These are phyloP conservation scores for Globisporangium lucens DNA, from an alignment of 352 stramenopile genomes.

Conservation along the genomic window DNA sequence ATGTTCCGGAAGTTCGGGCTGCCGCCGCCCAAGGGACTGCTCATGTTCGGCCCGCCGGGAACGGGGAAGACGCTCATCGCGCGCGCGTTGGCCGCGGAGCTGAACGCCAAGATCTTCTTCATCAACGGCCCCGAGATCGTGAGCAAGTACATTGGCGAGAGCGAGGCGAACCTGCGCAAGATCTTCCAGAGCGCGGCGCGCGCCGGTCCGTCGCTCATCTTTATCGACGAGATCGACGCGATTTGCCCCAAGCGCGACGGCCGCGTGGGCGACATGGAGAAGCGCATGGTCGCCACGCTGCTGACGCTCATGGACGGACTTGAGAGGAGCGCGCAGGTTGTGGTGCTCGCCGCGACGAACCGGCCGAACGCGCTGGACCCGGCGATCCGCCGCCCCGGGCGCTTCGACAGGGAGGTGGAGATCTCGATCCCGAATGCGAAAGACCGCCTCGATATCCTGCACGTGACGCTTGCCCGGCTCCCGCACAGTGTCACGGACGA, in stretches of 20 bases:
- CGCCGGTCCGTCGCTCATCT: constrained; percentile 60
- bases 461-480: constrained; percentile 89
- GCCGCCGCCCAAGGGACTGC: constrained; percentile 92
- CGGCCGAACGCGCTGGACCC: constrained; percentile 90
- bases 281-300: constrained; percentile 85
- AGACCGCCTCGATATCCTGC: constrained; percentile 92
- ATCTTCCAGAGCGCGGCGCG: constrained; percentile 54
- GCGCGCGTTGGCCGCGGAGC: constrained; percentile 89
- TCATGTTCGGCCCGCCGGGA: constrained; percentile 94
- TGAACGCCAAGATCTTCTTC: constrained; percentile 91
- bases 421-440: constrained; percentile 94
- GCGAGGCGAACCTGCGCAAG: constrained; percentile 73
- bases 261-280: constrained; percentile 76
- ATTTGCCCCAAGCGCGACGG: constrained; percentile 85
- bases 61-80: constrained; percentile 97
- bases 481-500: constrained; percentile 73
- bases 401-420: constrained; percentile 97
- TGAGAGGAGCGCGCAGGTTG: constrained; percentile 50
- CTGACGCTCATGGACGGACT: constrained; percentile 90
- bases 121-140: constrained; percentile 97
- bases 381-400: constrained; percentile 91
- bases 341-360: constrained; percentile 81
- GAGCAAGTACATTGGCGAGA: constrained; percentile 94
- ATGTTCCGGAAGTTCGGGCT: constrained; percentile 93
- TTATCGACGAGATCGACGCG: constrained; percentile 91